A percentile compares a stretch with the other conserved stretches of the same genome.
Conservation (phyloP, 1,284 basidiomycete species). For the Trametes versicolor region DNA sequence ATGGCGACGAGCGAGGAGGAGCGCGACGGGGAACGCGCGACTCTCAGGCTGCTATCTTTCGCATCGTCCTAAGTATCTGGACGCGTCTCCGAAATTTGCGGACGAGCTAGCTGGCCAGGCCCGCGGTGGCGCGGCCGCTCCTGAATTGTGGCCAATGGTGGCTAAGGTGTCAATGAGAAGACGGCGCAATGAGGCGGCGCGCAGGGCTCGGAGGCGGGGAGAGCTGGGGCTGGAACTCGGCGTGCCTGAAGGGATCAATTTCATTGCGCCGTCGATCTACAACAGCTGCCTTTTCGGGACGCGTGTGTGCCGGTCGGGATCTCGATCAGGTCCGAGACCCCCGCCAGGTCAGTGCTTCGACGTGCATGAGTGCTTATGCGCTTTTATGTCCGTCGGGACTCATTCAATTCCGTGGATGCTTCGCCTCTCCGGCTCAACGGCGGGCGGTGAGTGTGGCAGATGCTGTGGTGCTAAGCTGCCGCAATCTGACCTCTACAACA, state of each 20-base stretch:
- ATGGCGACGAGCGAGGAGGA: not conserved
- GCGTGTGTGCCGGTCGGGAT: not conserved
- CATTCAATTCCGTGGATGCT: no score
- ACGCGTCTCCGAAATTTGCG: not conserved
- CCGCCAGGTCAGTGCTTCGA: no score
- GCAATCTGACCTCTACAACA: no score
- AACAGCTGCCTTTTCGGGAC: constrained; percentile 8
- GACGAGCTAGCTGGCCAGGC: not conserved
- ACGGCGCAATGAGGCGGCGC: no score
- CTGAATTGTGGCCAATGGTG: not conserved
- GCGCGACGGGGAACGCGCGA: not conserved
- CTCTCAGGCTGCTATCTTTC: not conserved
- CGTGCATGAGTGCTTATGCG: not conserved
- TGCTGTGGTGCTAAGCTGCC: no score
- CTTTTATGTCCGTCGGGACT: no score
- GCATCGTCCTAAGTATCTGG: not conserved
- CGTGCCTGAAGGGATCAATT: constrained; percentile 4
- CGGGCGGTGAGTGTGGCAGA: no score
- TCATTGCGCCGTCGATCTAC: constrained; percentile 8
- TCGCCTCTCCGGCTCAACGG: no score
- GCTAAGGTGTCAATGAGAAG: not conserved
- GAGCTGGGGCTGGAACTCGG: constrained; percentile 2
- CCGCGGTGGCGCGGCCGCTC: not conserved
- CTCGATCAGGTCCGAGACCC: no score
- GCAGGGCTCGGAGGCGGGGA: not conserved